Conservation (phyloP, 2,329 filamentous ascomycete species). For the Cladosporium sp. region DNA sequence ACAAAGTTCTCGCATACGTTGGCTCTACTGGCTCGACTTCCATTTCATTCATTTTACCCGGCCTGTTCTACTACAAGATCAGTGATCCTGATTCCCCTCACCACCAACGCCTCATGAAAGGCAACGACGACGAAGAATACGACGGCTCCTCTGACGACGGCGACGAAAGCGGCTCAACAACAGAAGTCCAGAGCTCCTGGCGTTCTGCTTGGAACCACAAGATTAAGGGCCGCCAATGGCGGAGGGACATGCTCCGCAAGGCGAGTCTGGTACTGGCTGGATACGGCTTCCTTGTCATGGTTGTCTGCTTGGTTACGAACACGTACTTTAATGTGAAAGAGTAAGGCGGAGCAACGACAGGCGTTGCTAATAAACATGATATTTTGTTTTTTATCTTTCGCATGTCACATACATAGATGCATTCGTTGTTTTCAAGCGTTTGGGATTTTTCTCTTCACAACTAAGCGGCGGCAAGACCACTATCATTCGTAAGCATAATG, state of each 20-base stretch:
- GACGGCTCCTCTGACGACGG: slow-evolving; percentile 54
- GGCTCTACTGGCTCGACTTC: slow-evolving; percentile 91
- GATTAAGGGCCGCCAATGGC: slow-evolving; percentile 56
- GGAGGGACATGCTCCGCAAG: slow-evolving; percentile 64
- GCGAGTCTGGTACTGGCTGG: slow-evolving; percentile 73
- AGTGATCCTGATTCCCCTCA: slow-evolving; percentile 82
- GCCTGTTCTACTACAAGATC: slow-evolving; percentile 98
- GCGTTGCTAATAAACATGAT: neutral
- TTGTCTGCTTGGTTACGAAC: slow-evolving; percentile 82
- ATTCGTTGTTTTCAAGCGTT: neutral
- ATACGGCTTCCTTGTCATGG: slow-evolving; percentile 87
- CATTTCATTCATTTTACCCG: slow-evolving; percentile 95
- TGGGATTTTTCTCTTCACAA: neutral
- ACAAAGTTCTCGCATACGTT: slow-evolving; percentile 91
- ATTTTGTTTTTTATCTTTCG: neutral
- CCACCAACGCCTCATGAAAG: slow-evolving; percentile 84
- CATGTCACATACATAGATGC: neutral
- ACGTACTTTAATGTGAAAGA: slow-evolving; percentile 72
- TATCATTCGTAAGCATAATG: neutral
- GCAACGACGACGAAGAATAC: slow-evolving; percentile 81
- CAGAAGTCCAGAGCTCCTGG: slow-evolving; percentile 53
- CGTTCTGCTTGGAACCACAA: slow-evolving; percentile 43
- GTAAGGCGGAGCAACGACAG: slow-evolving; percentile 38
- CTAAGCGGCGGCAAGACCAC: neutral
- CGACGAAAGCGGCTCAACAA: slow-evolving; percentile 41